Conservation (phyloP, 768 basidiomycete genomes). For the Tricholoma sp. region DNA sequence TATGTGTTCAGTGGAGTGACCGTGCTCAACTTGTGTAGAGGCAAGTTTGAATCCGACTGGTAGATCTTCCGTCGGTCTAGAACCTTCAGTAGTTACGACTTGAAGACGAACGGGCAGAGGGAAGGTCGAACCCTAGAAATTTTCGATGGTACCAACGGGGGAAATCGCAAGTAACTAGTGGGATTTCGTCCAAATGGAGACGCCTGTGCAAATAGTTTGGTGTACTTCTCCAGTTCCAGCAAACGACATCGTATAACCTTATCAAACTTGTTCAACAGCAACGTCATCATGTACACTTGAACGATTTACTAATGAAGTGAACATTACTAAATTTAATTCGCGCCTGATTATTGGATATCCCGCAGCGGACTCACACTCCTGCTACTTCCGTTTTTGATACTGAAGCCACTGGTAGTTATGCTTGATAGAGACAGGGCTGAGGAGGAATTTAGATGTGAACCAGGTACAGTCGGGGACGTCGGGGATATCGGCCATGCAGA, state of each 20-base stretch:
- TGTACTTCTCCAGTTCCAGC: background rate
- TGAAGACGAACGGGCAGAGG: background rate
- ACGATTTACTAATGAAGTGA: background rate
- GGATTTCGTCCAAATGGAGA: background rate
- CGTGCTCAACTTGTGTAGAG: background rate
- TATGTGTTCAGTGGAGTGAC: background rate
- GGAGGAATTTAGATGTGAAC: no score
- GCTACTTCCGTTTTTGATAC: background rate
- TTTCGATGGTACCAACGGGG: background rate
- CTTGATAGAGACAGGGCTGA: no score
- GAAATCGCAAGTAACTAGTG: background rate
- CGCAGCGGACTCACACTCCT: background rate
- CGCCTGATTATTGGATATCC: background rate
- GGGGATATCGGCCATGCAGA: no score
- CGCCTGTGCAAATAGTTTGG: background rate
- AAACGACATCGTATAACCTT: background rate
- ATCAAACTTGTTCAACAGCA: background rate
- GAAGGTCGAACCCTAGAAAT: background rate
- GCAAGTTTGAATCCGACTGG: background rate
- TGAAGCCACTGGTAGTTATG: no score
- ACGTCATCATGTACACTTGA: background rate
- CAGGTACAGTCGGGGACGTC: no score
- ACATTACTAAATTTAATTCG: background rate
- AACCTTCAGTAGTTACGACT: background rate
- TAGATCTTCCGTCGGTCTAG: background rate